These are phyloP conservation scores for Cyanodermella asteris DNA, from an alignment of 2,329 filamentous ascomycete species.

Conservation along the genomic window DNA sequence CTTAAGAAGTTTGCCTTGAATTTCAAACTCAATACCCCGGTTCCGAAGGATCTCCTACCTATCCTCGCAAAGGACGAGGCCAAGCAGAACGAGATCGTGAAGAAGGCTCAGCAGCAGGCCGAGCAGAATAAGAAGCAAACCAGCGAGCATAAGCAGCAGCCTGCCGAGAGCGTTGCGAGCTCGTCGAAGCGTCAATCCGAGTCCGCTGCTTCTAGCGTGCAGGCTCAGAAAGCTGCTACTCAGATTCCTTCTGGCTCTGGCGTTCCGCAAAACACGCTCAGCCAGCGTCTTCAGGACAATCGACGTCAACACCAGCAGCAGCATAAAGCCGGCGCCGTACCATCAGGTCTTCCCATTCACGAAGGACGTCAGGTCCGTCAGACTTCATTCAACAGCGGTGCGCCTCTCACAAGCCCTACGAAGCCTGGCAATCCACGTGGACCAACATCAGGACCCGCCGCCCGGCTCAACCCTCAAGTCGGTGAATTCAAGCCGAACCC, in stretches of 20 bases:
- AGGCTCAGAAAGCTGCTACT: slow-evolving; percentile 16
- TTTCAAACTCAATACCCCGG: slow-evolving; percentile 86
- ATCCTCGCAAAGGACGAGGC: slow-evolving; percentile 93
- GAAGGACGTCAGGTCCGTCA: slow-evolving; percentile 48
- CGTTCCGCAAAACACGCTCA: slow-evolving; percentile 23
- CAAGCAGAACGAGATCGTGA: slow-evolving; percentile 83
- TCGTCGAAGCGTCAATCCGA: background rate
- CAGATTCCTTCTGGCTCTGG: slow-evolving; percentile 24
- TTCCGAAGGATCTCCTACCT: slow-evolving; percentile 74
- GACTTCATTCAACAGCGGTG: no score
- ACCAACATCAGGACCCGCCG: slow-evolving; percentile 29
- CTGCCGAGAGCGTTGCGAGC: slow-evolving; percentile 16
- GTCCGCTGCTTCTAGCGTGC: background rate
- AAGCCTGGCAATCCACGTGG: slow-evolving; percentile 22
- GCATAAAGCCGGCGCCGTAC: slow-evolving; percentile 26
- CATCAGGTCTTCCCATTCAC: slow-evolving; percentile 33
- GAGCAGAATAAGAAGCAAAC: slow-evolving; percentile 28
- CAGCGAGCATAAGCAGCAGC: slow-evolving; percentile 14
- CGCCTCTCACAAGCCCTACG: slow-evolving; percentile 30
- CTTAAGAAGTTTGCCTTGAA: slow-evolving; percentile 83
- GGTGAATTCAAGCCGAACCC: slow-evolving; percentile 71
- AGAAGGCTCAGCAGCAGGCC: slow-evolving; percentile 59
- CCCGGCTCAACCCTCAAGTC: slow-evolving; percentile 38
- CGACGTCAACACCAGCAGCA: slow-evolving; percentile 23
- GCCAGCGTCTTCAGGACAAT: slow-evolving; percentile 29